Conservation (phyloP, 768 basidiomycete species). For the Naematelia encephala region DNA sequence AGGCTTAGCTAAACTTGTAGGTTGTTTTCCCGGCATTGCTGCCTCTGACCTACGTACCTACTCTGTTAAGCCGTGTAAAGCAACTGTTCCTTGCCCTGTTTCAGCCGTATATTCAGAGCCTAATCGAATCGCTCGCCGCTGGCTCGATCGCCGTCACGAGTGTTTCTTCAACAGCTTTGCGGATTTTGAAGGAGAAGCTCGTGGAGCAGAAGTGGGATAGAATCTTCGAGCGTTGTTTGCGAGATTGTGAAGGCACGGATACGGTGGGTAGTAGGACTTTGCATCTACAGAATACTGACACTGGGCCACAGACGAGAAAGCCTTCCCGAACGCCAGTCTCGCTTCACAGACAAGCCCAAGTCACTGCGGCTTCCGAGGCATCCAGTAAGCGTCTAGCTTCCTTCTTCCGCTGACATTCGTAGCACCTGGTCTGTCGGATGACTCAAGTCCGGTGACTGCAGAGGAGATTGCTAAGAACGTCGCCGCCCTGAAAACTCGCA, state of each 20-base stretch:
- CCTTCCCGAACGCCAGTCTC: conserved; percentile 19
- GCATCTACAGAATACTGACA: neutral
- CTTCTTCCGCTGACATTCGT: neutral
- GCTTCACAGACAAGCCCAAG: conserved; percentile 34
- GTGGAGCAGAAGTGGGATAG: conserved; percentile 38
- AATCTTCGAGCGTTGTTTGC: conserved; percentile 47
- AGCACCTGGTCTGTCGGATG: conserved; percentile 26
- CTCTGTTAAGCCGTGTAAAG: conserved; percentile 75
- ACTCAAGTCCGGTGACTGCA: conserved; percentile 53
- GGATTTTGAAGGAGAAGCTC: conserved; percentile 28
- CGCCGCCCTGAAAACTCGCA: conserved; percentile 76
- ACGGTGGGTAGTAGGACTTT: too few species aligned
- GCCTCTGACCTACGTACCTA: conserved; percentile 88
- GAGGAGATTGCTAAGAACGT: conserved; percentile 91
- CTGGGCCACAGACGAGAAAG: conserved; percentile 17
- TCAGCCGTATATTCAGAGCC: conserved; percentile 73
- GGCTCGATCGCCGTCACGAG: conserved; percentile 21
- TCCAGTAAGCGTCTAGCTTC: conserved; percentile 19
- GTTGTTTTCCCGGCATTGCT: conserved; percentile 96
- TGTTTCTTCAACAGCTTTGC: conserved; percentile 20
- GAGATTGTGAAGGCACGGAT: conserved; percentile 26
- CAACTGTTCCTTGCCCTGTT: conserved; percentile 81
- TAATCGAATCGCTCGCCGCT: conserved; percentile 67
- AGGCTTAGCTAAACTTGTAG: conserved; percentile 52
- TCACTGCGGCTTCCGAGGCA: conserved; percentile 36